A percentile compares a stretch with the other conserved stretches of the same genome.
phyloP scores from a whole-genome alignment of 148 eudicot species.

The Diospyros kaki region DNA sequence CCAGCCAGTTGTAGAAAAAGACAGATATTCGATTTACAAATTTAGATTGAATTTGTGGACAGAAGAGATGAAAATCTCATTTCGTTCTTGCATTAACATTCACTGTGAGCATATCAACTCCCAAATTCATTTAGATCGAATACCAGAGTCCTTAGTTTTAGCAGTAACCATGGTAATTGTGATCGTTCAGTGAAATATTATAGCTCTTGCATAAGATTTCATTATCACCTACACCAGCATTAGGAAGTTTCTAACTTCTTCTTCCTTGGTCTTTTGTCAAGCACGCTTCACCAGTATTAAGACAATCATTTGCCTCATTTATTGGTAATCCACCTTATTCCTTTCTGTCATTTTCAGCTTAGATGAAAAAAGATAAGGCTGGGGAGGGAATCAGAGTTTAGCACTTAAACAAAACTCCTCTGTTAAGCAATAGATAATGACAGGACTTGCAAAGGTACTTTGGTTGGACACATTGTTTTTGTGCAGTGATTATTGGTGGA shows the following conservation, averaged over 20 bases:
- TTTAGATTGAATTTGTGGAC: not conserved
- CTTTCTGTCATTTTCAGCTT: constrained; percentile 19
- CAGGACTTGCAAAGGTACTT: constrained; percentile 18
- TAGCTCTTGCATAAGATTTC: not conserved
- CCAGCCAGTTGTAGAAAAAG: not conserved
- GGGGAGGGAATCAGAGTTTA: constrained; percentile 18
- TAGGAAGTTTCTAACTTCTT: not conserved
- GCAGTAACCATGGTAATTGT: not conserved
- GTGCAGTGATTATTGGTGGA: not conserved
- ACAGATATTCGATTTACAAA: not conserved
- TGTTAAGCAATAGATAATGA: constrained; percentile 15
- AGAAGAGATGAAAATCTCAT: too few species aligned
- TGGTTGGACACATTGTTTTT: not conserved
- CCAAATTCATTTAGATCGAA: not conserved
- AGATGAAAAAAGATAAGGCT: not conserved
- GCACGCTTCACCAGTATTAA: constrained; percentile 17
- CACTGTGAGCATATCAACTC: not conserved
- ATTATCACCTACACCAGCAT: not conserved
- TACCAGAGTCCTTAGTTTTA: too few species aligned
- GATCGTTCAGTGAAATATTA: not conserved
- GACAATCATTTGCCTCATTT: constrained; percentile 24
- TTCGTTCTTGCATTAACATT: not conserved
- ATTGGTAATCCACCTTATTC: constrained; percentile 16
- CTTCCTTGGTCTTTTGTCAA: not conserved
- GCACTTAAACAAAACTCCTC: constrained; percentile 13